Evolutionary conservation across 164 flowering plant genomes (phyloP).

Genomic region (Kingdonia uniflora): DNA sequence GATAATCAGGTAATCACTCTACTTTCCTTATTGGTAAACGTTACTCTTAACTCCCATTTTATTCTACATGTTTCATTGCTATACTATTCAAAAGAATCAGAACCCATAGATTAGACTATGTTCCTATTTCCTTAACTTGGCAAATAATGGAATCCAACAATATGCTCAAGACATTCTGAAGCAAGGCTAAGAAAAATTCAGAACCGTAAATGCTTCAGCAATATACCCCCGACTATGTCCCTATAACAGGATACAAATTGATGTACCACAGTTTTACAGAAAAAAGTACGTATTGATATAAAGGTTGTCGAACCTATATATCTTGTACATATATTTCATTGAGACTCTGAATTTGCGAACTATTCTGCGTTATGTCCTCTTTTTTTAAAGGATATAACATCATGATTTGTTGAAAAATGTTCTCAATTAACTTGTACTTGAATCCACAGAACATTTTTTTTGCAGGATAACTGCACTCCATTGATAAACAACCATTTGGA

Average conservation of each 20-base stretch:
- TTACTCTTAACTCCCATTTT: neutral
- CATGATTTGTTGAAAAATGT: neutral
- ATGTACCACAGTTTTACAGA: no score
- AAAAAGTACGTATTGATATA: neutral
- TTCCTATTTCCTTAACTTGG: neutral
- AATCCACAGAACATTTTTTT: neutral
- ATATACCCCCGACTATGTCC: no score
- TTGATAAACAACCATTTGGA: constrained; percentile 13
- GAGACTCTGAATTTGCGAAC: no score
- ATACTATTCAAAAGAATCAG: no score
- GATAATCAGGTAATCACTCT: neutral
- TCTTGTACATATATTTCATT: neutral
- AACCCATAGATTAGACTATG: neutral
- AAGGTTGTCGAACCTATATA: neutral
- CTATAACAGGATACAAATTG: no score
- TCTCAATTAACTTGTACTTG: neutral
- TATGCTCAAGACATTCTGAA: no score
- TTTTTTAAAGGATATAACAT: no score
- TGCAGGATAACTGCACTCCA: constrained; percentile 14
- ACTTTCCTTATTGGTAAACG: neutral
- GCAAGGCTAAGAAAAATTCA: no score
- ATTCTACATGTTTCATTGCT: neutral
- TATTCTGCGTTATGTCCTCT: no score
- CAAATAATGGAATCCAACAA: no score
- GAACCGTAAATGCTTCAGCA: no score